phyloP scores from a whole-genome alignment of 345 rosid species.

The Populus simonii region DNA sequence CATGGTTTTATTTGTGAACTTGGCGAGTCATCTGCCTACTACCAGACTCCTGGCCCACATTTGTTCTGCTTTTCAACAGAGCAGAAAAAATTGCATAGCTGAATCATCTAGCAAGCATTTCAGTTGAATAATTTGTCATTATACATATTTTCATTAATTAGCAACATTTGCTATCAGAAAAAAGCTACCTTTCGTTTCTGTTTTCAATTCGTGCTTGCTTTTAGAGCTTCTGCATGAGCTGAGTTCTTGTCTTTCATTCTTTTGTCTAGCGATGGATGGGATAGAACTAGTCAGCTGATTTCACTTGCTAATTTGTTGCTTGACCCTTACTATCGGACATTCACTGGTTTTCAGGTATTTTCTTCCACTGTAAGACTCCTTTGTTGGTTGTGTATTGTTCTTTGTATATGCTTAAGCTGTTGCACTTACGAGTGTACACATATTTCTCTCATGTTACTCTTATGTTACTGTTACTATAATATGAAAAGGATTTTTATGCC shows the following conservation, averaged over 20 bases:
- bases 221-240: background rate
- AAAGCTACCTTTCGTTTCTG: background rate
- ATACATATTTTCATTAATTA: background rate
- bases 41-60: background rate
- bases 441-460: background rate
- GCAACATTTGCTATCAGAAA: background rate
- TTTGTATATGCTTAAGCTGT: conserved; percentile 3
- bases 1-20: background rate
- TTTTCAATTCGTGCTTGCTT: background rate
- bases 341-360: conserved; percentile 90
- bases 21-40: background rate
- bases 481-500: background rate
- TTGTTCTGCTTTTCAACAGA: background rate
- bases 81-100: background rate
- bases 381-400: background rate
- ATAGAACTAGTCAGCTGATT: conserved; percentile 94
- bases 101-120: background rate
- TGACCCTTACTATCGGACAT: conserved; percentile 94
- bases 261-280: conserved; percentile 94
- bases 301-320: conserved; percentile 87
- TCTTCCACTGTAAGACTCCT: background rate
- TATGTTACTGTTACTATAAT: background rate
- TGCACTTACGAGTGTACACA: background rate
- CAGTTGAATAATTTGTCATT: background rate
- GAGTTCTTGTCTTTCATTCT: conserved; percentile 4